Percentiles rank a stretch among this genome's conserved stretches.
These are phyloP conservation scores for Sporisorium iseilematis-ciliati DNA, from an alignment of 1,284 basidiomycete genomes.

Conservation along the genomic window DNA sequence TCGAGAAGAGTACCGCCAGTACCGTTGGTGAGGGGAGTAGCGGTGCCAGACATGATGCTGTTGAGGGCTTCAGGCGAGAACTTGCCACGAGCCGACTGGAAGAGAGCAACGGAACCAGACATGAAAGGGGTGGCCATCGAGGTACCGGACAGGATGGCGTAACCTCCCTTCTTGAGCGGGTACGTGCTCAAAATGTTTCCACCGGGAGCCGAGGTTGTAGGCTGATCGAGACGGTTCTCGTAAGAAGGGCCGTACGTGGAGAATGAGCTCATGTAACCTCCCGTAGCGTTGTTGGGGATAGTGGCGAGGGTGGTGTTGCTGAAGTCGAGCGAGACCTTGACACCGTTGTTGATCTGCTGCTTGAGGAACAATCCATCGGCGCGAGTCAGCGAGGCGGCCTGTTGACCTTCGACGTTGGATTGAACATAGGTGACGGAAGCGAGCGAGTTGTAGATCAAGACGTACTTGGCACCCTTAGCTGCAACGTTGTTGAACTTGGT, in stretches of 20 bases:
- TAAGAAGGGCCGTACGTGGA: constrained; percentile 76
- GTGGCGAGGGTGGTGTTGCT: constrained; percentile 71
- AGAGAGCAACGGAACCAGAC: constrained; percentile 77
- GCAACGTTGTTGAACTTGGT: constrained; percentile 61
- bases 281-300: constrained; percentile 71
- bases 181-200: constrained; percentile 71
- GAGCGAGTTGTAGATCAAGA: constrained; percentile 51
- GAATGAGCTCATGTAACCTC: constrained; percentile 76
- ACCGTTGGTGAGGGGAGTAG: constrained; percentile 73
- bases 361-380: constrained; percentile 67
- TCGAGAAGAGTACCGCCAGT: constrained; percentile 74
- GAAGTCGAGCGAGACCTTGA: constrained; percentile 73
- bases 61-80: constrained; percentile 66
- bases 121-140: constrained; percentile 72
- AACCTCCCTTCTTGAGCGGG: constrained; percentile 67
- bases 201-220: constrained; percentile 76
- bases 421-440: constrained; percentile 65
- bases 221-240: constrained; percentile 75
- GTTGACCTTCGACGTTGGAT: constrained; percentile 37
- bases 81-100: constrained; percentile 74
- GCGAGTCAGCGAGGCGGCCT: constrained; percentile 50
- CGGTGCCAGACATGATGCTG: constrained; percentile 76
- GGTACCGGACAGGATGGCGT: constrained; percentile 72
- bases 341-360: constrained; percentile 71
- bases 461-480: constrained; percentile 69